phyloP scores from a whole-genome alignment of 371 early-diverging fungal species.

The Cokeromyces recurvatus region DNA sequence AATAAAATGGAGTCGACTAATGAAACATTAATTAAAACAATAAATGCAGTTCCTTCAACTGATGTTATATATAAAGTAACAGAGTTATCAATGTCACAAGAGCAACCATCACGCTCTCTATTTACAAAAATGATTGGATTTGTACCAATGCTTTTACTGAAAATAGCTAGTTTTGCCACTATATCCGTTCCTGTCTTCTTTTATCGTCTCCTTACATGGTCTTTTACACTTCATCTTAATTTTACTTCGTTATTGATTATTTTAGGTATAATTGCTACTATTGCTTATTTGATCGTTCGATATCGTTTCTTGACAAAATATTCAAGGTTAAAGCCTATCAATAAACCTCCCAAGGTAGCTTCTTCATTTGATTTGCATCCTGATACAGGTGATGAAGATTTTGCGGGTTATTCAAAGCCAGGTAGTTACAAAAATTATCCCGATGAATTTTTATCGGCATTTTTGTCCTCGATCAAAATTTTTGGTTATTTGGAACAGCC shows the following conservation, averaged over 20 bases:
- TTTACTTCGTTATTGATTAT: conserved; percentile 56
- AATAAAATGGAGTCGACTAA: too few species aligned
- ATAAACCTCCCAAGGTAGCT: conserved; percentile 42
- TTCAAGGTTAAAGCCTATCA: conserved; percentile 64
- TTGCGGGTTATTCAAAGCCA: conserved; percentile 28
- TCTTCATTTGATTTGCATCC: conserved; percentile 82
- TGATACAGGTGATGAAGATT: conserved; percentile 55
- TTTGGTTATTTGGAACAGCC: conserved; percentile 96
- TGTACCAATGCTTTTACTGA: conserved; percentile 43
- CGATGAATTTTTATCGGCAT: conserved; percentile 80
- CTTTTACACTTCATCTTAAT: conserved; percentile 64
- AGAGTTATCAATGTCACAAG: too few species aligned
- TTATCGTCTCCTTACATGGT: conserved; percentile 61
- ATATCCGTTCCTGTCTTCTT: conserved; percentile 54
- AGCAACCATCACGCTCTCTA: conserved; percentile 37
- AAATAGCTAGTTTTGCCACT: conserved; percentile 49
- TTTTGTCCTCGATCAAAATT: conserved; percentile 88
- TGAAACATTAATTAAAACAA: too few species aligned
- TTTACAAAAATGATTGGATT: conserved; percentile 19
- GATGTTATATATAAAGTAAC: too few species aligned
- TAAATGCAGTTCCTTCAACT: too few species aligned
- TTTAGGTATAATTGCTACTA: conserved; percentile 28
- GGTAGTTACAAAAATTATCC: conserved; percentile 56
- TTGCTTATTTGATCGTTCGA: conserved; percentile 58
- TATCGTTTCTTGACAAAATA: conserved; percentile 75